phyloP scores from a whole-genome alignment of 345 rosid species.

The Pistacia vera region DNA sequence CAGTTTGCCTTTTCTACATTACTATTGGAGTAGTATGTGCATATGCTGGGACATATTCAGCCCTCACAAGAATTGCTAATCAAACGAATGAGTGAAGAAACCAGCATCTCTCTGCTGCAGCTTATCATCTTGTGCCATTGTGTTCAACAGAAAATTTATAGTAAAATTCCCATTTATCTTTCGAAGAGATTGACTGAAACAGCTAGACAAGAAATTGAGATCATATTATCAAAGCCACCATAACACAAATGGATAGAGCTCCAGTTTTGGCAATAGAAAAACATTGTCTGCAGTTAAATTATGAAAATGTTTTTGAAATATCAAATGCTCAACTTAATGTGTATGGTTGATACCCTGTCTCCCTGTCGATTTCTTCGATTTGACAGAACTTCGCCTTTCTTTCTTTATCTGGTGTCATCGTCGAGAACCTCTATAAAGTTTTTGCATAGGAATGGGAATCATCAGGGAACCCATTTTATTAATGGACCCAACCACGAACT shows the following conservation, averaged over 20 bases:
- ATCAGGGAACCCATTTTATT: not conserved
- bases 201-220: too few species aligned
- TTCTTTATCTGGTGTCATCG: not conserved
- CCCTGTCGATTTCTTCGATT: not conserved
- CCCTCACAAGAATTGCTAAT: slow-evolving; percentile 49
- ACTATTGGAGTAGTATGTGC: slow-evolving; percentile 53
- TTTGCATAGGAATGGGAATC: slow-evolving; percentile 8
- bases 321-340: not conserved
- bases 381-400: not conserved
- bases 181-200: too few species aligned
- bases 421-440: not conserved
- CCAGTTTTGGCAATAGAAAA: not conserved
- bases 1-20: slow-evolving; percentile 49
- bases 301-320: not conserved
- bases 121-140: not conserved
- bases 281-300: not conserved
- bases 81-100: slow-evolving; percentile 14
- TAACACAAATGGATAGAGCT: too few species aligned
- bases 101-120: not conserved
- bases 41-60: slow-evolving; percentile 66
- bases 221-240: too few species aligned
- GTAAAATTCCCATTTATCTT: not conserved
- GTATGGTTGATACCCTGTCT: not conserved
- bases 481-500: slow-evolving; percentile 28
- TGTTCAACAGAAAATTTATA: not conserved